These are phyloP conservation scores for Stemphylium beticola DNA, from an alignment of 2,329 filamentous ascomycete species.

Conservation along the genomic window DNA sequence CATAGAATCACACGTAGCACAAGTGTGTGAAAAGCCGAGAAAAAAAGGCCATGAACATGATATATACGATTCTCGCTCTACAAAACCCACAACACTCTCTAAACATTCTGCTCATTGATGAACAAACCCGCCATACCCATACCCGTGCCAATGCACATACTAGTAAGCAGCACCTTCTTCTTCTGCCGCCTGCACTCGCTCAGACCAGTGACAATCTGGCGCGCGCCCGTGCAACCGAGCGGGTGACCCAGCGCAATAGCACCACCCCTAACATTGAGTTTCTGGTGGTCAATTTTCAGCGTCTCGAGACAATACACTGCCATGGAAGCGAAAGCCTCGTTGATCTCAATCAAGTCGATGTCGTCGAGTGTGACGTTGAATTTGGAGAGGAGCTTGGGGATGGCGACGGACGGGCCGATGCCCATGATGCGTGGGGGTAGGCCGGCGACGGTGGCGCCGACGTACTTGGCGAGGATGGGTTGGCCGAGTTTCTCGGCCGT, in stretches of 20 bases:
- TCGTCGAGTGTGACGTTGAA: conserved; percentile 80
- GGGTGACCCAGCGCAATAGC: conserved; percentile 85
- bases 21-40: too few relatives aligned
- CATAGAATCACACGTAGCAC: too few relatives aligned
- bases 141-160: conserved; percentile 80
- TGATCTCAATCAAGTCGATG: conserved; percentile 89
- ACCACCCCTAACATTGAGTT: conserved; percentile 82
- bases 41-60: too few relatives aligned
- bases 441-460: conserved; percentile 87
- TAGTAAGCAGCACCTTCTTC: conserved; percentile 90
- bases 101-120: conserved; percentile 63
- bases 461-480: conserved; percentile 93
- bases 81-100: not conserved
- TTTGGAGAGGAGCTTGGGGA: conserved; percentile 82
- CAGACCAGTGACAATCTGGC: conserved; percentile 88
- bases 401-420: conserved; percentile 76
- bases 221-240: conserved; percentile 76
- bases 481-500: conserved; percentile 85
- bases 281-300: conserved; percentile 72
- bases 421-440: conserved; percentile 96
- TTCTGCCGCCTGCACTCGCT: conserved; percentile 82
- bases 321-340: conserved; percentile 98
- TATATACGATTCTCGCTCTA: too few relatives aligned
- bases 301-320: conserved; percentile 82
- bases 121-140: conserved; percentile 72